phyloP scores from a whole-genome alignment of 768 basidiomycete genomes.

The Ephemerocybe angulata region DNA sequence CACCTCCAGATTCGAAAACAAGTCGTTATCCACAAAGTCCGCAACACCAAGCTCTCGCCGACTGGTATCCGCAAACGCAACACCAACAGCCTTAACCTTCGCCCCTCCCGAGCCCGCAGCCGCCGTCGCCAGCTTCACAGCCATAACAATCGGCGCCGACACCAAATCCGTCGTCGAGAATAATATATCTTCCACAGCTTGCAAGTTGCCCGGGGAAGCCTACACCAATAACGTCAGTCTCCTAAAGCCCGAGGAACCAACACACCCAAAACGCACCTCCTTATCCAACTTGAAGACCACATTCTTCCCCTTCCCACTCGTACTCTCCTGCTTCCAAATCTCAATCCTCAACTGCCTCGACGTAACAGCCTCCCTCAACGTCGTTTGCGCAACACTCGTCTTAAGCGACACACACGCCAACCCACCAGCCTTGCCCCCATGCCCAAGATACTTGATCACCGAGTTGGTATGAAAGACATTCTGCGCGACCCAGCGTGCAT shows the following conservation, averaged over 20 bases:
- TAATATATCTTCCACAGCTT: constrained; percentile 77
- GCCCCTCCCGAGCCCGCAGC: constrained; percentile 43
- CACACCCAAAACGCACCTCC: constrained; percentile 47
- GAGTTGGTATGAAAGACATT: constrained; percentile 85
- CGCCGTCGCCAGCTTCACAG: constrained; percentile 70
- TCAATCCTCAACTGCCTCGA: constrained; percentile 87
- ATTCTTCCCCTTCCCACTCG: constrained; percentile 71
- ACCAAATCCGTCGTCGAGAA: constrained; percentile 79
- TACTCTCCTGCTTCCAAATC: constrained; percentile 77
- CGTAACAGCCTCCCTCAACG: constrained; percentile 88
- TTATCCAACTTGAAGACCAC: constrained; percentile 76
- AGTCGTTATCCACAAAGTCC: constrained; percentile 91
- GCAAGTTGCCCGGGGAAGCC: constrained; percentile 64
- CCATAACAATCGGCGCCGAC: constrained; percentile 84
- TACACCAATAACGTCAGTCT: constrained; percentile 15
- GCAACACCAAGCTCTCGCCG: constrained; percentile 81
- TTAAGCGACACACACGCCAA: constrained; percentile 79
- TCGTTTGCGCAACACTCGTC: constrained; percentile 68
- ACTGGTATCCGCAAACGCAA: constrained; percentile 91
- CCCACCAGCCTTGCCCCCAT: constrained; percentile 47
- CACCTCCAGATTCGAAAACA: constrained; percentile 95
- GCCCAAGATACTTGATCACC: constrained; percentile 89
- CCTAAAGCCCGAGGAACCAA: background rate
- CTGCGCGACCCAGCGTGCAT: constrained; percentile 84
- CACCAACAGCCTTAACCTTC: constrained; percentile 71